Base-by-base conservation (phyloP, 768 basidiomycete genomes). In the Mycena latifolia region DNA sequence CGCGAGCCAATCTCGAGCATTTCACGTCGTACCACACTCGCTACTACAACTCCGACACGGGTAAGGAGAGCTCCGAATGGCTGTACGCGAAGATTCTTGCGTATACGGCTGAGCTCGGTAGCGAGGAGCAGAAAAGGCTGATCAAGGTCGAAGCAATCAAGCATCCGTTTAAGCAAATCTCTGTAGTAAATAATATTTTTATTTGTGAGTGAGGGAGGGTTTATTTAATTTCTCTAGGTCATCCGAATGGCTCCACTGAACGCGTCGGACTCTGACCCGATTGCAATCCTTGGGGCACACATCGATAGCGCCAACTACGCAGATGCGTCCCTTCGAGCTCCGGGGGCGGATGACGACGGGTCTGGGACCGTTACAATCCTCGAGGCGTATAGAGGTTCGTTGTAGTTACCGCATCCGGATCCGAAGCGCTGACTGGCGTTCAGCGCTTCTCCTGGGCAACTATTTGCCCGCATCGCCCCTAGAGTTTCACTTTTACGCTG, bases 11-110 rank as follows among this genome's bases (percentile, higher is more conserved):
- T 37, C 37, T 37, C n/a, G n/a, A 79, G 56, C 79, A 78, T 61
- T 86, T 89, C 69, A 79, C 85, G 2, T 82, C 82, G 61, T 89
- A 85, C 74, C 71, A 76, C 22, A 89, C 85, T 0, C 80, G 88
- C 50, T 79, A 86, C 65, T 88, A 87, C 68, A 27, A 61, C 52
- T 58, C 66, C 3, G 66, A 71, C 2, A 51, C 54, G 1, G 69
- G 69, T 0, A 56, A 51, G 12, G 53, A n/a, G 1, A 55, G 58
- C 22, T 65, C 69, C 0, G 37, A 67, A 12, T 71, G 69, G 69
- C 56, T 71, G 10, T 62, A 54, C 33, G 45, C 61, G 2, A 63
- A 64, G 24, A 65, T 65, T 24, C 53, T 67, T n/a, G 24, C 50
- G 3, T 71, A 71, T 28, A 68, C 63, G 9, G 55, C 29, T 5